Evolutionary conservation across 2,329 filamentous ascomycete genomes (phyloP), one percentile per base, ranked within the genome.

Genomic region (Geosmithia putterillii): DNA sequence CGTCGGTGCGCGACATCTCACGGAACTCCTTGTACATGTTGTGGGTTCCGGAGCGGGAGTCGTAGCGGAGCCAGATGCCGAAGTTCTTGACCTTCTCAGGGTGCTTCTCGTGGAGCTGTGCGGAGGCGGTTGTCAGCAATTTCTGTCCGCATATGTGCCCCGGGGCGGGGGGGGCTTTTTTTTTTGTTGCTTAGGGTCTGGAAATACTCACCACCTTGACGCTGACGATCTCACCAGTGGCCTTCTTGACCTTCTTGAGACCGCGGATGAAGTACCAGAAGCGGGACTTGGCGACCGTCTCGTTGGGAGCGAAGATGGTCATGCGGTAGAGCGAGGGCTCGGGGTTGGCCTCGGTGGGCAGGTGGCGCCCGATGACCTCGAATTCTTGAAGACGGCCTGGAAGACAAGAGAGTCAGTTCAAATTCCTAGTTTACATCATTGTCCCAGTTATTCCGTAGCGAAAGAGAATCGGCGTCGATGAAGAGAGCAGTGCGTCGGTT

Each of bases 21-120:
- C 92, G 86, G 85, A 95, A 96, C 83, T 98, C 92, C 83, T 96
- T 96, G 87, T 98, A 98, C 92, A 98, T 98, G 85, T 98, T 98
- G 88, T 98, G 92, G 62, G 92, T 98, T 62, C 92, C 92, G 61
- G 92, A 96, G 72, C 92, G 90, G 51, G 94, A 98, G 76, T 98
- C 90, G 78, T 98, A 98, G 68, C 94, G 89, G 75, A 98, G 83
- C 94, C 94, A 98, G 81, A 98, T 83, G 70, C 92, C 92, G 69
- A 98, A 96, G 86, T 95, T 98, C 88, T 98, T 98, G 81, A 98
- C 89, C 80, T 95, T 95, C 65, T 89, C 77, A 62, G 92, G 92
- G 71, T 87, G 88, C 84, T 96, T 96, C 88, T 98, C 92, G 74
- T 80, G 73, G 76, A 98, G 94, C 89, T 95, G 40, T 42, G 17